Evolutionary conservation across 2,329 filamentous ascomycete species (phyloP).

Genomic region (Talaromyces sp.): DNA sequence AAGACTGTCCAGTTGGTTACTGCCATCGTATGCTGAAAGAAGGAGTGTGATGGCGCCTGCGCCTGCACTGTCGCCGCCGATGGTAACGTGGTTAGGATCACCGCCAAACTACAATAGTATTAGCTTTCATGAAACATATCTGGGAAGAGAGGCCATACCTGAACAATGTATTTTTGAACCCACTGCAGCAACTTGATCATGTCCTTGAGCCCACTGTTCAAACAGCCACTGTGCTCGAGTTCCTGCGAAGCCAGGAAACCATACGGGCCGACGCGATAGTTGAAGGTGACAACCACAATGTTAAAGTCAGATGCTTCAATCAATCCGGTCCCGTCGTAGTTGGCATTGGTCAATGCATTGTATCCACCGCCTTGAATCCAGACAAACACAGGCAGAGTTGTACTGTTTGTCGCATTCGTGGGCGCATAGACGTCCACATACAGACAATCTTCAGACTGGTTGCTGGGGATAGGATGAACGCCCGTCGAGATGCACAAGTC

Average conservation of each 20-base stretch:
- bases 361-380: conserved; percentile 63
- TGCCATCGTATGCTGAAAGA: conserved; percentile 53
- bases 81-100: conserved; percentile 26
- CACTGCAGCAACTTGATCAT: conserved; percentile 23
- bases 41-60: conserved; percentile 56
- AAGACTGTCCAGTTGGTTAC: conserved; percentile 40
- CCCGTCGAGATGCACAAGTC: conserved; percentile 64
- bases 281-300: conserved; percentile 23
- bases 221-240: conserved; percentile 35
- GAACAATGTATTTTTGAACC: conserved; percentile 30
- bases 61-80: conserved; percentile 30
- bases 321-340: conserved; percentile 62
- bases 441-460: conserved; percentile 45
- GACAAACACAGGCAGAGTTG: conserved; percentile 63
- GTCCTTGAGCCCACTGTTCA: conserved; percentile 28
- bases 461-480: conserved; percentile 58
- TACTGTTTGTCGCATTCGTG: conserved; percentile 29
- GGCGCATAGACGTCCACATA: conserved; percentile 44
- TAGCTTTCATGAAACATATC: neutral
- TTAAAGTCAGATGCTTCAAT: conserved; percentile 47
- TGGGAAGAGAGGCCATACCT: conserved; percentile 24
- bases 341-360: conserved; percentile 56
- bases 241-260: conserved; percentile 41
- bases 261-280: conserved; percentile 29
- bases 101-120: conserved; percentile 26